phyloP scores from a whole-genome alignment of 805 yeast genomes.

The Ogataea salicorniae region DNA sequence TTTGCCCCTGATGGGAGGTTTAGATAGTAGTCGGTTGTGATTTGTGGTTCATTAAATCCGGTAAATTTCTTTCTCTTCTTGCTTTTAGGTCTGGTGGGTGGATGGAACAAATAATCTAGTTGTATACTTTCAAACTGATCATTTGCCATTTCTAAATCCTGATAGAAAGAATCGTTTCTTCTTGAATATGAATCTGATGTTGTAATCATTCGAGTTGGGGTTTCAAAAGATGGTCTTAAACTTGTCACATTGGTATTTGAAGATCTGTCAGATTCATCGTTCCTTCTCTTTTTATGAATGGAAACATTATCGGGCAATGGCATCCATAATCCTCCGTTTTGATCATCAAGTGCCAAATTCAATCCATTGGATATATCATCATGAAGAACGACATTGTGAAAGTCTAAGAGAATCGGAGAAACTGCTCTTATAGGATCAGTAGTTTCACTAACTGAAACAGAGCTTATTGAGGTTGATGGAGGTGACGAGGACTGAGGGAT shows the following conservation, averaged over 20 bases:
- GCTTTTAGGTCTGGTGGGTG: not conserved
- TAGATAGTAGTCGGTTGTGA: conserved; percentile 8
- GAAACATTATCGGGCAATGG: conserved; percentile 7
- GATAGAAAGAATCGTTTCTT: not conserved
- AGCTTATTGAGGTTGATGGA: not conserved
- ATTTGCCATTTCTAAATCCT: not conserved
- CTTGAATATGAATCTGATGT: not conserved
- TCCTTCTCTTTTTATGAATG: not conserved
- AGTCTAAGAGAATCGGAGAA: conserved; percentile 2
- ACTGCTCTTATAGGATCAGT: not conserved
- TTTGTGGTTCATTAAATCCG: not conserved
- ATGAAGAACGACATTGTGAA: conserved; percentile 12
- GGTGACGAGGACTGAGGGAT: not conserved
- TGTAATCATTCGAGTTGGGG: not conserved
- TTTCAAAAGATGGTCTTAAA: not conserved
- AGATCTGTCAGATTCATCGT: not conserved
- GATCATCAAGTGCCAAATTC: conserved; percentile 18
- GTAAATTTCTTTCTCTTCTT: not conserved
- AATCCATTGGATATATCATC: conserved; percentile 18
- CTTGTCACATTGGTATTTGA: not conserved
- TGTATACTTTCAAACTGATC: conserved; percentile 5
- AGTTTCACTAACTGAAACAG: not conserved
- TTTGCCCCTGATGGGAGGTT: conserved; percentile 1
- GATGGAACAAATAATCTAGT: conserved; percentile 4
- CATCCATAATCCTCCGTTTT: conserved; percentile 18